Evolutionary conservation across 164 flowering plant genomes (phyloP).

Genomic region (Tetracentron sinense): DNA sequence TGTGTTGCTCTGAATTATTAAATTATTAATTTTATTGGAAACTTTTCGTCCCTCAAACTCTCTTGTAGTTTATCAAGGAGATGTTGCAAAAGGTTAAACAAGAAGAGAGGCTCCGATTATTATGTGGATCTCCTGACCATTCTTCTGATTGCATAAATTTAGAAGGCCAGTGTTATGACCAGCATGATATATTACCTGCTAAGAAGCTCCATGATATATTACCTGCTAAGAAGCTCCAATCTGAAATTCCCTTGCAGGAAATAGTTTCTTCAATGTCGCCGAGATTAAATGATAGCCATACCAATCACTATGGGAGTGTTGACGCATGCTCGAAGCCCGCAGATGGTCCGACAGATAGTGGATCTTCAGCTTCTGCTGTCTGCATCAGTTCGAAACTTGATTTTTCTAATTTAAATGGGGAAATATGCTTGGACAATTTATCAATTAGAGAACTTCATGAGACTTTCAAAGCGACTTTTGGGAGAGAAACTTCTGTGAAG

Average conservation of each 20-base stretch:
- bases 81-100: constrained; percentile 48
- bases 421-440: constrained; percentile 67
- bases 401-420: constrained; percentile 59
- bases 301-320: constrained; percentile 19
- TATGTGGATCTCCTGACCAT: constrained; percentile 31
- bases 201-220: constrained; percentile 23
- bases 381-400: constrained; percentile 44
- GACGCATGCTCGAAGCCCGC: constrained; percentile 30
- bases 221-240: constrained; percentile 30
- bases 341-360: constrained; percentile 26
- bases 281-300: constrained; percentile 17
- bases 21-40: constrained; percentile 7
- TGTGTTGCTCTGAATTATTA: neutral
- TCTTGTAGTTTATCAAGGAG: constrained; percentile 38
- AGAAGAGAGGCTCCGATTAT: constrained; percentile 38
- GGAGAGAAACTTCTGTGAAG: constrained; percentile 84
- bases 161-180: constrained; percentile 27
- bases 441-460: constrained; percentile 87
- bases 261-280: constrained; percentile 18
- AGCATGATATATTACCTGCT: constrained; percentile 25
- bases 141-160: constrained; percentile 27
- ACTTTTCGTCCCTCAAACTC: constrained; percentile 4
- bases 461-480: constrained; percentile 86
- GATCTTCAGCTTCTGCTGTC: constrained; percentile 30
- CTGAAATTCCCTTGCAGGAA: constrained; percentile 42